Evolutionary conservation across 225 moss, liverwort and hornwort species (phyloP), one percentile per base, ranked within the genome.

Genomic region (Bryoerythrophyllum caledonicum): DNA sequence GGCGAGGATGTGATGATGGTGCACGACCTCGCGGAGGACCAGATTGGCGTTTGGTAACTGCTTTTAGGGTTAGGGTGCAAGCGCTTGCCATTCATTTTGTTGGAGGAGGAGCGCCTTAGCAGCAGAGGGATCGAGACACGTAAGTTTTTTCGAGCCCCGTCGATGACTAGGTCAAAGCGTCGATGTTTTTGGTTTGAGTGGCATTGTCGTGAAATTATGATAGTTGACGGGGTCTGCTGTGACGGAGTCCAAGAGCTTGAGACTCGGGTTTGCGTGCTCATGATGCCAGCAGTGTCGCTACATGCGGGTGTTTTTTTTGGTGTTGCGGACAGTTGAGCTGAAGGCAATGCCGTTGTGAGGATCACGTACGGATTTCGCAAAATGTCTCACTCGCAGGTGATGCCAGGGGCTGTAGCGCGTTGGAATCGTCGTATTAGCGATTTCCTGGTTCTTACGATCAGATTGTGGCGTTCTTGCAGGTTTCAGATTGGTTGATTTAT

Each of bases 61-160:
- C 37, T 79, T 76, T 86, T 86, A 86, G 85, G 85, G 79, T 86
- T 86, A 80, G 83, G 71, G 56, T 71, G 70, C 43, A 76, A 66
- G n/a, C n/a, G n/a, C n/a, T n/a, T n/a, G n/a, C n/a, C n/a, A n/a
- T n/a, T n/a, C n/a, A n/a, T n/a, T n/a, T 12, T 37, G 32, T 5
- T 63, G 23, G 17, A 4, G 48, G 48, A 49, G 44, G n/a, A 62
- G 62, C 62, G 35, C 8, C 34, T 17, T 23, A 56, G 26, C 27
- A 58, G 26, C 27, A n/a, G 51, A 64, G 41, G 63, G 62, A 72
- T 63, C 53, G n/a, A 10, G 21, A 23, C 51, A 35, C 51, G 75
- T 75, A 75, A 75, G 75, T 79, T 67, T 79, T 49, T 20, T 67
- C 28, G 63, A 53, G 37, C 51, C 43, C 26, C 20, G 21, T 55